Evolutionary conservation across 2,329 filamentous ascomycete species (phyloP), one percentile per base, ranked within the genome.

Genomic region (Arthrocladium fulminans): DNA sequence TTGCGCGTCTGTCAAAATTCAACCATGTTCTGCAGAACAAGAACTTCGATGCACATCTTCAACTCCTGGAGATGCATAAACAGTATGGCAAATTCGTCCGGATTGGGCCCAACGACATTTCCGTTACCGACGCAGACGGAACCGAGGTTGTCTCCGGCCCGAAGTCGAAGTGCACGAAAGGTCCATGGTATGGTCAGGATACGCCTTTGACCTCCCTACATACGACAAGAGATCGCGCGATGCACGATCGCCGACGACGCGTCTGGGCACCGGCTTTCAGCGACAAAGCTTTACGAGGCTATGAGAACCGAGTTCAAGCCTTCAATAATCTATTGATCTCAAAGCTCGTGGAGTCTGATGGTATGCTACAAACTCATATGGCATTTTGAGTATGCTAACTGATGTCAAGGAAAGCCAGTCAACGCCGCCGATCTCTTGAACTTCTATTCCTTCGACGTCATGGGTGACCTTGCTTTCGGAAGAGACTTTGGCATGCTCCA

Each of bases 251-350:
- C 7, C 60, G 69, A 20, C 60, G 69, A 7, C 59, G 65, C 9
- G 57, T 68, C 22, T 73, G 69, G 69, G 64, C 62, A 44, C 53
- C 59, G 8, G 69, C 63, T 1, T 72, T 72, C 54, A 65, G 63
- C 47, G 64, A 67, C 49, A 65, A 63, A 46, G 62, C 65, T 3
- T 49, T 72, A 19, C 61, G 67, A 2, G 66, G 64, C 3, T 72
- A 72, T 50, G 69, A 72, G 50, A 48, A 59, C 13, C 59, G 66
- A 1, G 58, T 72, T 2, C 54, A 59, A 12, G 53, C 45, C 2
- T 67, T 68, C 52, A 66, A 63, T 19, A 57, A 66, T 37, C 58
- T 63, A 50, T 55, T 72, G 5, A 48, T 67, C 1, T 35, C 55
- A 3, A 58, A 61, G 4, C 50, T 72, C 10, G 45, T 48, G 0